Evolutionary conservation across 495 filamentous ascomycete genomes (phyloP).

Genomic region (Umbilicaria muhlenbergii): DNA sequence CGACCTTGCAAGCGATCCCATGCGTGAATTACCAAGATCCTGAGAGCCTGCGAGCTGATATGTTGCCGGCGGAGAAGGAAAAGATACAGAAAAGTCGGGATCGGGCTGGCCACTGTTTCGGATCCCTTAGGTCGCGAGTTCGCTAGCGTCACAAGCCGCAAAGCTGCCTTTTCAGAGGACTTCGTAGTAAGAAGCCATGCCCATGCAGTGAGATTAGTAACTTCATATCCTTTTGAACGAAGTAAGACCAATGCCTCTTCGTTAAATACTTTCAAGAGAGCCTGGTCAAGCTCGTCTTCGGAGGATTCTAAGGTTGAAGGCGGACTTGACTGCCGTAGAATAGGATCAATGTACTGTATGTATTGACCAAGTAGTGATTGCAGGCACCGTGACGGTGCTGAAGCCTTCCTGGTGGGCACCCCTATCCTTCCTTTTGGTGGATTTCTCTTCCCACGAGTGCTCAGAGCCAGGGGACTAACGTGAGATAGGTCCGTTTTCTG

Average conservation of each 20-base stretch:
- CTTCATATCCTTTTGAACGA: conserved; percentile 20
- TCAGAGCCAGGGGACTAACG: too few relatives aligned
- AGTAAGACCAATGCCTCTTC: conserved; percentile 19
- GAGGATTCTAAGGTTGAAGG: neutral
- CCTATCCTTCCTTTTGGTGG: too few relatives aligned
- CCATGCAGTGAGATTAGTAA: conserved; percentile 40
- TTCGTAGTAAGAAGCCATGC: conserved; percentile 36
- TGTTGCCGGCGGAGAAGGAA: conserved; percentile 30
- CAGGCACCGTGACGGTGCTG: conserved; percentile 1
- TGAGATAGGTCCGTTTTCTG: too few relatives aligned
- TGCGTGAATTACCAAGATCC: conserved; percentile 7
- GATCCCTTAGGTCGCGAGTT: conserved; percentile 4
- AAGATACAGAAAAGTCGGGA: conserved; percentile 35
- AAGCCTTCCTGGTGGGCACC: too few relatives aligned
- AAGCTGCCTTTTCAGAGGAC: conserved; percentile 23
- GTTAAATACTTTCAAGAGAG: conserved; percentile 24
- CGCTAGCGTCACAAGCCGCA: conserved; percentile 25
- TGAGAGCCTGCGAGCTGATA: conserved; percentile 25
- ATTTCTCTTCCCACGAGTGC: too few relatives aligned
- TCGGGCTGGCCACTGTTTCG: conserved; percentile 1
- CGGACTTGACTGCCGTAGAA: conserved; percentile 10
- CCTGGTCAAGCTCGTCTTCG: conserved; percentile 9
- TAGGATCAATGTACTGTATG: conserved; percentile 22
- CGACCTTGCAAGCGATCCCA: conserved; percentile 7
- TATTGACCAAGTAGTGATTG: conserved; percentile 27